Evolutionary conservation across 2,329 filamentous ascomycete species (phyloP).

Genomic region (Scedosporium dehoogii): DNA sequence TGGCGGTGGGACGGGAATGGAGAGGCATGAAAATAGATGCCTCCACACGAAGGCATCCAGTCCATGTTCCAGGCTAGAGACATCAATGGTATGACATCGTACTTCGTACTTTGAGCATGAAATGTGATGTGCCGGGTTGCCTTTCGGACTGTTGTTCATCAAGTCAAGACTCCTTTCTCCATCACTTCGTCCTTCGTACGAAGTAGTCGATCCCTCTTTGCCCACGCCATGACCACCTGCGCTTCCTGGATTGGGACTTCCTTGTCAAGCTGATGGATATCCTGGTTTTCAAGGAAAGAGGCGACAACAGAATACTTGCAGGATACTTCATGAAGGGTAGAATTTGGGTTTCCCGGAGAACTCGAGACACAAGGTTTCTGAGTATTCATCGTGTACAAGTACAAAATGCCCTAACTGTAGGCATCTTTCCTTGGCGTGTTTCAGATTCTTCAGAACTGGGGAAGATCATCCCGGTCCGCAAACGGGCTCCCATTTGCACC

Average conservation of each 20-base stretch:
- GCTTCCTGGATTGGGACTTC: not conserved
- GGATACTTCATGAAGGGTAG: not conserved
- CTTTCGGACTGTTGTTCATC: too few species aligned
- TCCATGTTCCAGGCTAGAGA: too few species aligned
- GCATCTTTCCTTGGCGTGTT: conserved; percentile 1
- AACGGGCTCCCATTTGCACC: not conserved
- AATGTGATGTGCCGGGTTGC: too few species aligned
- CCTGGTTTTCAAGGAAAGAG: not conserved
- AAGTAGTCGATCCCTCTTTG: not conserved
- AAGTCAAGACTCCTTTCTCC: too few species aligned
- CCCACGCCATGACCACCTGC: not conserved
- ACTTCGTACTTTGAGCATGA: too few species aligned
- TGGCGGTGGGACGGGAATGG: too few species aligned
- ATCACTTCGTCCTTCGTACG: not conserved
- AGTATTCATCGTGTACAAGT: not conserved
- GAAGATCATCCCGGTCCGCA: conserved; percentile 1
- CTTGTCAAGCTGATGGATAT: not conserved
- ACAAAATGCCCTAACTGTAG: not conserved
- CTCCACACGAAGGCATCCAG: too few species aligned
- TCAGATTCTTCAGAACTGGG: conserved; percentile 1
- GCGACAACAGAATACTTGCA: not conserved
- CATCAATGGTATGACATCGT: too few species aligned
- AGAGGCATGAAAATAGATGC: too few species aligned
- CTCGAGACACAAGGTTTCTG: not conserved
- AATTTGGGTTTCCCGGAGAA: not conserved